Percentiles rank a stretch among this genome's conserved stretches.
These are phyloP conservation scores for Ganoderma sp. DNA, from an alignment of 1,284 basidiomycete species.

Conservation along the genomic window DNA sequence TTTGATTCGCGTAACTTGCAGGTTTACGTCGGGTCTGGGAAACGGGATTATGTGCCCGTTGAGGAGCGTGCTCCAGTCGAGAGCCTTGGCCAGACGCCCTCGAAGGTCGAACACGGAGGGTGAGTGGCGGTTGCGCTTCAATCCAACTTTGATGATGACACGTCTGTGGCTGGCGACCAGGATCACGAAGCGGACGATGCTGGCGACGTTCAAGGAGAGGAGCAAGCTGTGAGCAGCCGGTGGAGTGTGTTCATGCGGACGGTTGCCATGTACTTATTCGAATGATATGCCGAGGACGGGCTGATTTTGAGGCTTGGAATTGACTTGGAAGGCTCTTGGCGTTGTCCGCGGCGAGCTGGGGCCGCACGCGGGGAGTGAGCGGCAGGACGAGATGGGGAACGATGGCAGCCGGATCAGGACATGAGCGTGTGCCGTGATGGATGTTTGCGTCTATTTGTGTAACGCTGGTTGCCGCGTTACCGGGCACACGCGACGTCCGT, in stretches of 20 bases:
- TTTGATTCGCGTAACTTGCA: slow-evolving; percentile 36
- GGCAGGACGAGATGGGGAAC: slow-evolving; percentile 5
- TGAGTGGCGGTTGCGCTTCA: slow-evolving; percentile 47
- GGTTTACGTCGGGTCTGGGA: slow-evolving; percentile 78
- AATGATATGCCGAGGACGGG: not conserved
- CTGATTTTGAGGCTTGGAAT: slow-evolving; percentile 21
- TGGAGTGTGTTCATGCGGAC: not conserved
- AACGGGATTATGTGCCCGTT: slow-evolving; percentile 75
- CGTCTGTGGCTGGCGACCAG: slow-evolving; percentile 45
- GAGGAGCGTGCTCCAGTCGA: slow-evolving; percentile 62
- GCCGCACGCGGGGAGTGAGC: slow-evolving; percentile 12
- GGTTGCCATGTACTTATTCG: not conserved
- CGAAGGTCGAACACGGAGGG: slow-evolving; percentile 77
- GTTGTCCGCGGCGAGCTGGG: slow-evolving; percentile 5
- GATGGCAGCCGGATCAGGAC: slow-evolving; percentile 22
- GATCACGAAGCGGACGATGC: slow-evolving; percentile 77
- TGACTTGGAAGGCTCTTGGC: slow-evolving; percentile 4
- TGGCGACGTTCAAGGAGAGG: slow-evolving; percentile 74
- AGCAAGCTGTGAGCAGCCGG: slow-evolving; percentile 48
- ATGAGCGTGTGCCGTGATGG: slow-evolving; percentile 4
- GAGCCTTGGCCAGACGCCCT: slow-evolving; percentile 63
- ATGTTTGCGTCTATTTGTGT: slow-evolving; percentile 32
- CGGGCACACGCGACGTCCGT: slow-evolving; percentile 27
- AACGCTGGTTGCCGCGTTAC: slow-evolving; percentile 30
- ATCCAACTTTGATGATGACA: slow-evolving; percentile 11